phyloP scores from a whole-genome alignment of 345 rosid species.

The Eucalyptus tenuipes region DNA sequence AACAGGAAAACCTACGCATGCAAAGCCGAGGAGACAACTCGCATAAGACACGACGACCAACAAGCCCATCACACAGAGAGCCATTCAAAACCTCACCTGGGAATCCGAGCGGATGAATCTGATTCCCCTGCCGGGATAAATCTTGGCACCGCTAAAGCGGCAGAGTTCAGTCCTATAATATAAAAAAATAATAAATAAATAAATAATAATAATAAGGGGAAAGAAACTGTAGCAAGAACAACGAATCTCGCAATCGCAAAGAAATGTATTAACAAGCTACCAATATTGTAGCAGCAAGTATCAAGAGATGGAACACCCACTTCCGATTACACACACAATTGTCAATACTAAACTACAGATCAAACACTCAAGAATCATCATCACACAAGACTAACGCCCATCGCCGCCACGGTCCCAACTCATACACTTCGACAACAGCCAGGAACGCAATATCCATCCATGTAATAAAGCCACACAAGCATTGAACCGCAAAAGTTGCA shows the following conservation, averaged over 20 bases:
- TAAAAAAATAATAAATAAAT: not conserved
- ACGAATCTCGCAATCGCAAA: not conserved
- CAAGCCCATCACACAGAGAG: not conserved
- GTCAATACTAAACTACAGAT: not conserved
- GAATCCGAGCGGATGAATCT: constrained; percentile 66
- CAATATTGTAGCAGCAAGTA: not conserved
- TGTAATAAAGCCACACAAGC: not conserved
- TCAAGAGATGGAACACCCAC: not conserved
- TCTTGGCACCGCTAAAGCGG: constrained; percentile 69
- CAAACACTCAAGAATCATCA: not conserved
- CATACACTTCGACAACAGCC: not conserved
- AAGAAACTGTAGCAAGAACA: not conserved
- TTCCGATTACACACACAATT: not conserved
- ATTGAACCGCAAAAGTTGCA: not conserved
- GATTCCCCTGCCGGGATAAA: constrained; percentile 64
- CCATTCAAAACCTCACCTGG: constrained; percentile 22
- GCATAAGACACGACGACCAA: not conserved
- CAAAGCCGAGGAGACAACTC: not conserved
- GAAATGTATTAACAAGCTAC: not conserved
- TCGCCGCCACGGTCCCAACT: not conserved
- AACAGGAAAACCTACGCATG: constrained; percentile 71
- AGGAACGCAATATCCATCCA: not conserved
- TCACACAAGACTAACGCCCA: not conserved
- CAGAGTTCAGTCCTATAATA: constrained; percentile 49
- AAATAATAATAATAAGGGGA: not conserved